Base-by-base conservation (phyloP, 2,329 filamentous ascomycete genomes). In the Pestalotiopsis sp. region DNA sequence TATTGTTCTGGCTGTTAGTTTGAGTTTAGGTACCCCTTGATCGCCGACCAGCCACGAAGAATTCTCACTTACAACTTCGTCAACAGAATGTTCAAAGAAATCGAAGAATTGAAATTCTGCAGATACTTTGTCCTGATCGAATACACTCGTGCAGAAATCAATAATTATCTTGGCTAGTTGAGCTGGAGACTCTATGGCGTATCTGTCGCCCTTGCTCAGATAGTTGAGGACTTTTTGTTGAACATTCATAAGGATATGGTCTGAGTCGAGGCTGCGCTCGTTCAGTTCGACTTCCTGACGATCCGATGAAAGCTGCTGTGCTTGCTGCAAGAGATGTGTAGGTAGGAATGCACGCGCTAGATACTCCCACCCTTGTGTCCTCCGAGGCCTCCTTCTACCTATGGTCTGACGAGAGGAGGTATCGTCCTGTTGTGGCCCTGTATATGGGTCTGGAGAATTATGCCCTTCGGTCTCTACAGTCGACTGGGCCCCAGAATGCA, bases 401-500 rank as follows among this genome's bases (percentile, higher is more conserved):
- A 4, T 49, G 5, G 5, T 49, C 14, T 49, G 12, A 17, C n/a
- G 4, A 17, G 45, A 49, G 2, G 17, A 5, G 17, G 6, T n/a
- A n/a, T 3, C 13, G n/a, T 5, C 0, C 17, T 49, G 14, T 49
- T n/a, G 45, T 49, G 14, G 14, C n/a, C 45, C n/a, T 20, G 14
- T 4, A 17, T 2, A 4, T n/a, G 5, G 14, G 3, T 23, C 45
- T 20, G 17, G 17, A 20, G 45, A 7, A n/a, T 7, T n/a, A n/a
- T 9, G 7, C 3, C 1, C 4, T 1, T 20, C 45, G 1, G 3
- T 9, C 7, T 52, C 1, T n/a, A 20, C n/a, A 20, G 1, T 17
- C 6, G 7, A 4, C 17, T n/a, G 4, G 3, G 17, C 14, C 14
- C 2, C 45, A 3, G 45, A 3, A 9, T 52, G 4, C 20, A 52